Evolutionary conservation across 176 grass and related monocot species (phyloP), one percentile per base, ranked within the genome.

Genomic region (Elymus sibiricus): DNA sequence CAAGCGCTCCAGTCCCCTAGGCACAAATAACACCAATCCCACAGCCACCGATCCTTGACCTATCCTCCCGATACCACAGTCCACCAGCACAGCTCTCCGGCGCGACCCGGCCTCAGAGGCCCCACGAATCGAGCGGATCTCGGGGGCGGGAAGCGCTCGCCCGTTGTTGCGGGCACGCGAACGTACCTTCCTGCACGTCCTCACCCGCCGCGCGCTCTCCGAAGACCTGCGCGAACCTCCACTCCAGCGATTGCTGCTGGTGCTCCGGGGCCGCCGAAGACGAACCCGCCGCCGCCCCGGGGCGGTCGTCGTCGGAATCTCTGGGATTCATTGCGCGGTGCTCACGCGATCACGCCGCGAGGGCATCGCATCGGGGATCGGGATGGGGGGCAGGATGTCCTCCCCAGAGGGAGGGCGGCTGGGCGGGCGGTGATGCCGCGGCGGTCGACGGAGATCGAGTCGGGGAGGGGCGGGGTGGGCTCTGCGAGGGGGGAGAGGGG

Each of bases 201-300:
- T 97, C 94, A 47, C 94, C 94, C 39, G 94, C 89, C 74, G 89
- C 65, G 66, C 94, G 92, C 82, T 97, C 92, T 81, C 94, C 94
- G 86, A 97, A 97, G 82, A 97, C 94, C 94, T 97, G 94, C 34
- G 94, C 92, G 83, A 97, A 97, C 62, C 85, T 80, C 94, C 94
- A 97, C 39, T 97, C 94, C 70, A 92, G 85, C 19, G 87, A 72
- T 17, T 34, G 86, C 27, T 62, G 74, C 65, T 84, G 46, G 44
- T 82, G 77, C 14, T 67, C 81, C 31, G 56, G 43, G 53, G 58
- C 21, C 71, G 70, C 39, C 25, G 70, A 44, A 24, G 74, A 73
- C 75, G 82, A 19, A 19, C 49, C 64, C 82, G 78, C 82, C 38
- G 86, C 15, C 59, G 64, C 79, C 56, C 53, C 76, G 37, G 43